Base-by-base conservation (phyloP, 2,329 filamentous ascomycete species). In the Coniochaeta sp. region DNA sequence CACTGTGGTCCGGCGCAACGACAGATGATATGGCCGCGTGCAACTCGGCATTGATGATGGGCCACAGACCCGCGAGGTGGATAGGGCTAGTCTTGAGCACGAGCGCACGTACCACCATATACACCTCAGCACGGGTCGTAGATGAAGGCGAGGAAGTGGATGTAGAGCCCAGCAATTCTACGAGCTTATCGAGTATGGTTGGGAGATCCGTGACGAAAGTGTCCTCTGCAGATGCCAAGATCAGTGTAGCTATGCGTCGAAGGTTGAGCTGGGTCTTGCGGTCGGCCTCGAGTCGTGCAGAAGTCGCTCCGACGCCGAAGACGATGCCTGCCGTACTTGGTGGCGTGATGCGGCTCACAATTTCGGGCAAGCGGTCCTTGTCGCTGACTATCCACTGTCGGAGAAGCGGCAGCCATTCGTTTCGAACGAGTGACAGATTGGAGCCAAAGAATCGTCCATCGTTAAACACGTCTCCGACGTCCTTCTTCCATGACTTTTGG, bases 271-370 rank as follows among this genome's bases (percentile, higher is more conserved):
- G 93, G 1, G 93, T 92, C 74, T 89, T 95, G 61, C 93, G 88
- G 73, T 99, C 95, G 6, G 96, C 92, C 74, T 99, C 95, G n/a
- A 96, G 83, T 61, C 95, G 84, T 38, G 95, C 95, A 50, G 93
- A 96, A 24, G 91, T 92, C 7, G 95, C 95, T 12, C 96, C 96
- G 0, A 99, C 95, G n/a, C 95, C 95, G 69, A 99, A 99, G 71
- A 99, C 93, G 66, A 99, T 96, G 9, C 95, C 95, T 0, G 96
- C 95, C 16, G 93, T 93, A 1, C 93, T 91, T 6, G 95, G 95
- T 4, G 93, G 84, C 6, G 87, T 87, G 63, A 99, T 83, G 22
- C 91, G 88, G 40, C 84, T 80, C 9, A 98, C 75, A 4, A 97
- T 78, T 63, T 99, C 95, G 0, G 87, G 79, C 75, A 99, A 83